Evolutionary conservation across 306 rosid species (phyloP).

Genomic region (Sechiopsis laciniata): DNA sequence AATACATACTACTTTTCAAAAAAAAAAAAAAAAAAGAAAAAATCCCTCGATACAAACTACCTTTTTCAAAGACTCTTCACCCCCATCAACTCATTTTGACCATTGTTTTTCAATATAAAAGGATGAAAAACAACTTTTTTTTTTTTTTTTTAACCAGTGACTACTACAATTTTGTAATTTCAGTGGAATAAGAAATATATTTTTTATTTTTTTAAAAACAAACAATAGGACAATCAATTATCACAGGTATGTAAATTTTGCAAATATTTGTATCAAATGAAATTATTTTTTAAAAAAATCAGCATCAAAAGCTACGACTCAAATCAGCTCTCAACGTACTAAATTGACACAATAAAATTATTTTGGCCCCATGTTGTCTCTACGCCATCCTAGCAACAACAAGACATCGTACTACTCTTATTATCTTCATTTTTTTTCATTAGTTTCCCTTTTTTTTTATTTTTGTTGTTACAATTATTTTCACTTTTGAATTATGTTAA

Average conservation of each 20-base stretch:
- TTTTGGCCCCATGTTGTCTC: slow-evolving; percentile 21
- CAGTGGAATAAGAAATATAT: background rate
- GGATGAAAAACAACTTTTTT: background rate
- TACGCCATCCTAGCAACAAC: background rate
- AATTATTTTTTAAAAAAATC: background rate
- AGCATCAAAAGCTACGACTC: background rate
- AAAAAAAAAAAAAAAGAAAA: background rate
- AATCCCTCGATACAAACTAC: background rate
- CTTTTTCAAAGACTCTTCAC: background rate
- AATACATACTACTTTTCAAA: background rate
- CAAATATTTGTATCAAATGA: background rate
- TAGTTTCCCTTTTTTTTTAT: too few relatives aligned
- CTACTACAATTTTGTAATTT: background rate
- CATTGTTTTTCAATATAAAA: background rate
- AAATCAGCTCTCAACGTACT: background rate
- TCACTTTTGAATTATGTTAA: too few relatives aligned
- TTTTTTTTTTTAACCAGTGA: background rate
- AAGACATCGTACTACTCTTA: slow-evolving; percentile 1
- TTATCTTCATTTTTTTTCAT: background rate
- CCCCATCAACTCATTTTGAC: slow-evolving; percentile 12
- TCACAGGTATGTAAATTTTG: background rate
- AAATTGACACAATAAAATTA: slow-evolving; percentile 9
- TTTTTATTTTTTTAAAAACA: background rate
- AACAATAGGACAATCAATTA: background rate
- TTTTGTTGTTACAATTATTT: too few relatives aligned